phyloP scores from a whole-genome alignment of 306 rosid species.

The Dryas alaskensis region DNA sequence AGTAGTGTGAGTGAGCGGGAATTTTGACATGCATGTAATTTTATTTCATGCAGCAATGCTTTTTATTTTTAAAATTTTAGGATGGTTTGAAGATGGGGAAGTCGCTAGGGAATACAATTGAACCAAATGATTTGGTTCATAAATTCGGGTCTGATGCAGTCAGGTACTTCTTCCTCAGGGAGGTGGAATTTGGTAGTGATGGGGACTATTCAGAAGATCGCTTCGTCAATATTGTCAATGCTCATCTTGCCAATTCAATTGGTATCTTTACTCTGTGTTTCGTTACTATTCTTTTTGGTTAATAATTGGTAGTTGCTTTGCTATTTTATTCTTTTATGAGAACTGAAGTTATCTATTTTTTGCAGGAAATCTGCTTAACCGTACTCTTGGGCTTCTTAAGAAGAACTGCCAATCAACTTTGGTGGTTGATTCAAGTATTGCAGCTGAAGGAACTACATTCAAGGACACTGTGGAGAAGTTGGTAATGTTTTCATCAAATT shows the following conservation, averaged over 20 bases:
- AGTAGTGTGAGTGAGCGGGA: constrained; percentile 11
- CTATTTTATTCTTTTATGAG: not conserved
- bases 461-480: constrained; percentile 64
- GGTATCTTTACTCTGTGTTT: constrained; percentile 46
- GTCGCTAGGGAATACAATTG: constrained; percentile 93
- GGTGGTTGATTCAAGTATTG: constrained; percentile 61
- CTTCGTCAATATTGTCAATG: constrained; percentile 80
- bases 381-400: constrained; percentile 82
- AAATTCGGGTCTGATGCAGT: constrained; percentile 89
- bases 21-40: constrained; percentile 44
- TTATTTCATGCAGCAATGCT: constrained; percentile 65
- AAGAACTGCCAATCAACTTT: constrained; percentile 87
- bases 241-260: constrained; percentile 95
- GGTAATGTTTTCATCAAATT: constrained; percentile 38
- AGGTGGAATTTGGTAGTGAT: constrained; percentile 88
- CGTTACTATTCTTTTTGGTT: constrained; percentile 10
- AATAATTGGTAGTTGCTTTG: constrained; percentile 9
- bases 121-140: constrained; percentile 81
- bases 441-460: constrained; percentile 73
- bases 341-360: constrained; percentile 24
- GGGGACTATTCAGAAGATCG: constrained; percentile 98
- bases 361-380: constrained; percentile 93
- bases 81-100: constrained; percentile 99
- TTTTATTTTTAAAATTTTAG: constrained; percentile 74
- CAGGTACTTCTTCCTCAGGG: constrained; percentile 91